Percentiles rank a stretch among this genome's conserved stretches.
Evolutionary conservation across 208 protist genomes (phyloP).

Genomic region (Leishmania lainsoni): DNA sequence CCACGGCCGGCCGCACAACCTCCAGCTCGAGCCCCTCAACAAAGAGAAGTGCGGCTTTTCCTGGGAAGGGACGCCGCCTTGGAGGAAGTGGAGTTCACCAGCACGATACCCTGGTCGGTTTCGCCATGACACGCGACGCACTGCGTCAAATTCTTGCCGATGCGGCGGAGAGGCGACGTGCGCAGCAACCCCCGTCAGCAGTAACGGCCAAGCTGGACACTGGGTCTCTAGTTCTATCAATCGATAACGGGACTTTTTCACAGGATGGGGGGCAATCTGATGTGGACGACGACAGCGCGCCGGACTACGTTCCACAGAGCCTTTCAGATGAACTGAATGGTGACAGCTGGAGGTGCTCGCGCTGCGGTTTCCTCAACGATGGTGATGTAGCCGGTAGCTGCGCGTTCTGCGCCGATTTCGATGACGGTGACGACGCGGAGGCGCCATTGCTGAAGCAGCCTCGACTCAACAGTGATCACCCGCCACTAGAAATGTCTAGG

Average conservation of each 20-base stretch:
- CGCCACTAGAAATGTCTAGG: neutral
- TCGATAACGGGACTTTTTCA: neutral
- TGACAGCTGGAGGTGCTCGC: conserved; percentile 30
- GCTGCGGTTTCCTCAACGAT: conserved; percentile 39
- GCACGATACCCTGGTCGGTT: neutral
- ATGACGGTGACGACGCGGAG: neutral
- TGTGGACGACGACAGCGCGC: conserved; percentile 17
- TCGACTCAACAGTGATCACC: neutral
- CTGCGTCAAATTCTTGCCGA: conserved; percentile 21
- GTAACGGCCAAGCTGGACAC: neutral
- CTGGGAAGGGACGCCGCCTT: conserved; percentile 21
- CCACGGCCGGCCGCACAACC: neutral
- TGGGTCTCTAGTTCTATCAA: neutral
- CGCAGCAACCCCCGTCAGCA: neutral
- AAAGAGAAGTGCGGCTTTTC: neutral
- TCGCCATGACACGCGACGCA: conserved; percentile 24
- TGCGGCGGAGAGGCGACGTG: conserved; percentile 16
- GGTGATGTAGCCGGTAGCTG: neutral
- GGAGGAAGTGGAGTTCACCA: neutral
- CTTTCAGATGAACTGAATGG: conserved; percentile 3
- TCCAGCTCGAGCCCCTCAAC: neutral
- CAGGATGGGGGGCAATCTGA: neutral
- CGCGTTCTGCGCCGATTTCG: conserved; percentile 32
- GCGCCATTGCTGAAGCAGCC: neutral
- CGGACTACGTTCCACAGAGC: conserved; percentile 21